Percentiles rank a stretch among this genome's conserved stretches.
Conservation (phyloP, 345 rosid species). For the Nephelium lappaceum region DNA sequence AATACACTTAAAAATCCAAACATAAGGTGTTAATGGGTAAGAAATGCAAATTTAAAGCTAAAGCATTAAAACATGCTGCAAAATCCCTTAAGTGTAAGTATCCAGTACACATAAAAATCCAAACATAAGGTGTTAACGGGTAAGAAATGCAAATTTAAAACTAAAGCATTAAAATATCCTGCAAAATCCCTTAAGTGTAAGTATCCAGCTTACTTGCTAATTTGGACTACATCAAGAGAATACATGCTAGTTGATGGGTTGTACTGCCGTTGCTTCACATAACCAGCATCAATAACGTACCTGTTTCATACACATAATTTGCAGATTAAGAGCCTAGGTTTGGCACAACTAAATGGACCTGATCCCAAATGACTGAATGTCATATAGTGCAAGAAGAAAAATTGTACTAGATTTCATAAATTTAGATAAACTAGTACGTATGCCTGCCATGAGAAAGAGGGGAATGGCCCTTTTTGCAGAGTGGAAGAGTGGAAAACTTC, state of each 20-base stretch:
- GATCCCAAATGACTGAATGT: not conserved
- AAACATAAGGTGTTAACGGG: slow-evolving; percentile 5
- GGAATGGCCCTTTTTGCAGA: not conserved
- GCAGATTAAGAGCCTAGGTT: slow-evolving; percentile 23
- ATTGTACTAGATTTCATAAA: not conserved
- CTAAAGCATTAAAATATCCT: slow-evolving; percentile 8
- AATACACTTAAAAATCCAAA: slow-evolving; percentile 9
- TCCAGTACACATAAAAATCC: slow-evolving; percentile 12
- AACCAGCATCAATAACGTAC: slow-evolving; percentile 94
- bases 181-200: not conserved
- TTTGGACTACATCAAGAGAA: slow-evolving; percentile 91
- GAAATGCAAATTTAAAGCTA: not conserved
- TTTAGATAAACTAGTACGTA: not conserved
- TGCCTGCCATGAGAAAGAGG: not conserved
- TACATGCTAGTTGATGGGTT: slow-evolving; percentile 96
- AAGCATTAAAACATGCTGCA: slow-evolving; percentile 9
- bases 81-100: too few relatives aligned
- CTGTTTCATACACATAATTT: slow-evolving; percentile 46
- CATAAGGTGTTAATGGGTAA: slow-evolving; percentile 5
- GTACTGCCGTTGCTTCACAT: slow-evolving; percentile 94
- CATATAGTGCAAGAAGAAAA: not conserved
- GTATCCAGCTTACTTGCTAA: slow-evolving; percentile 82
- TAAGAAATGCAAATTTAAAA: not conserved
- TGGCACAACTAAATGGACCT: not conserved
- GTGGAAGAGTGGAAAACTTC: not conserved